phyloP scores from a whole-genome alignment of 805 yeast genomes.

The Candida khao-thaluensis region DNA sequence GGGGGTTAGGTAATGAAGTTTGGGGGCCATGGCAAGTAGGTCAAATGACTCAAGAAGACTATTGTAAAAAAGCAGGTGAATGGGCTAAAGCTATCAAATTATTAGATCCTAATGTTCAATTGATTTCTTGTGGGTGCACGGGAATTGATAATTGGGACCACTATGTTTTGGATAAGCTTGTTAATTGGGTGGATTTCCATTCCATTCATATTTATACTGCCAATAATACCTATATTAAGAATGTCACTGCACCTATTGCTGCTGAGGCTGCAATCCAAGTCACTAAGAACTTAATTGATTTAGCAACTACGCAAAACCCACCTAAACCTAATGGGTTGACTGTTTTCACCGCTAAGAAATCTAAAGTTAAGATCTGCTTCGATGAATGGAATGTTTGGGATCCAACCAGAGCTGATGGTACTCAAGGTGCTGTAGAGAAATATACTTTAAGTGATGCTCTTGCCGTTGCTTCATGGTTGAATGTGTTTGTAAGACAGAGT shows the following conservation, averaged over 20 bases:
- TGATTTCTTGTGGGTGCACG: conserved; percentile 29
- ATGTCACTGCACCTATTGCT: conserved; percentile 27
- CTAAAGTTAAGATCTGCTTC: conserved; percentile 26
- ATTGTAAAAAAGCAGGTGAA: conserved; percentile 25
- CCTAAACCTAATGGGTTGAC: conserved; percentile 13
- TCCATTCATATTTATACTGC: conserved; percentile 33
- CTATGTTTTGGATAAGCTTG: conserved; percentile 22
- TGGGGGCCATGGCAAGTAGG: conserved; percentile 39
- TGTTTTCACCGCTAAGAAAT: background rate
- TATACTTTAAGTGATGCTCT: conserved; percentile 31
- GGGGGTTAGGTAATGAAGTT: conserved; percentile 37
- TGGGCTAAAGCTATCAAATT: conserved; percentile 36
- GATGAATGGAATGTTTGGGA: conserved; percentile 42
- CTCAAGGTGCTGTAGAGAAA: conserved; percentile 30
- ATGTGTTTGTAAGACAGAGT: conserved; percentile 31
- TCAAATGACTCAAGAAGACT: conserved; percentile 27
- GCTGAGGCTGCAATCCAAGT: conserved; percentile 32
- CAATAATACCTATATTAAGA: conserved; percentile 23
- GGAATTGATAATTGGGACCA: conserved; percentile 32
- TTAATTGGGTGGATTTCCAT: conserved; percentile 25
- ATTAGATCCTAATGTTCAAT: conserved; percentile 25
- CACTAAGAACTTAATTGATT: conserved; percentile 24
- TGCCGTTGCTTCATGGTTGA: conserved; percentile 34
- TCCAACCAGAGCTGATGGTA: conserved; percentile 27
- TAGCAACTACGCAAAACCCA: conserved; percentile 24